Conservation (phyloP, 768 basidiomycete genomes). For the Rhodotorula graminis region DNA sequence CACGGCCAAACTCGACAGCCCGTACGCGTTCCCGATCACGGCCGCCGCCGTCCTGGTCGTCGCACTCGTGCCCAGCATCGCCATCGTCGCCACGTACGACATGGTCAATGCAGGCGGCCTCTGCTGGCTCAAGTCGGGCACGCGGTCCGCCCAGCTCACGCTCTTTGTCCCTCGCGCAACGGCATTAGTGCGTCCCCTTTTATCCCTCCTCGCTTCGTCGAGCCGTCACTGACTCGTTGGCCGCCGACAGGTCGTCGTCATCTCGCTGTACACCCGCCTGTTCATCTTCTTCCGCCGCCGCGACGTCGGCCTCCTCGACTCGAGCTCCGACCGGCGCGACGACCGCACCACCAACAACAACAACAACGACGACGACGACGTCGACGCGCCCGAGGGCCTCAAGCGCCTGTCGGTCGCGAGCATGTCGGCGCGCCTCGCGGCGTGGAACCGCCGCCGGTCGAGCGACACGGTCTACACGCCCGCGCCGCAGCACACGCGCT, state of each 20-base stretch:
- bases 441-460: constrained; percentile 11
- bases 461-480: not conserved
- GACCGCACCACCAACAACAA: no score
- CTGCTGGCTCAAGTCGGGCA: constrained; percentile 17
- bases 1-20: constrained; percentile 10
- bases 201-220: no score
- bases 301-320: constrained; percentile 17
- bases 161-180: constrained; percentile 29
- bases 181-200: not conserved
- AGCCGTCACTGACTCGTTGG: no score
- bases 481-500: not conserved
- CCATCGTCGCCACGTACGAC: not conserved
- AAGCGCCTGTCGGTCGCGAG: constrained; percentile 16
- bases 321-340: not conserved
- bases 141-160: constrained; percentile 6
- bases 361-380: not conserved
- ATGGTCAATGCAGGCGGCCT: constrained; percentile 16
- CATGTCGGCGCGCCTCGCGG: constrained; percentile 1
- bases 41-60: not conserved
- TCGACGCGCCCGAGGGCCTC: not conserved
- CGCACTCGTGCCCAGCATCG: constrained; percentile 9
- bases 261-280: constrained; percentile 29
- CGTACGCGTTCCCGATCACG: constrained; percentile 7
- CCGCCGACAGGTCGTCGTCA: constrained; percentile 4
- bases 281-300: constrained; percentile 30